Evolutionary conservation across 768 basidiomycete species (phyloP).

Genomic region (Podaxis rugospora): DNA sequence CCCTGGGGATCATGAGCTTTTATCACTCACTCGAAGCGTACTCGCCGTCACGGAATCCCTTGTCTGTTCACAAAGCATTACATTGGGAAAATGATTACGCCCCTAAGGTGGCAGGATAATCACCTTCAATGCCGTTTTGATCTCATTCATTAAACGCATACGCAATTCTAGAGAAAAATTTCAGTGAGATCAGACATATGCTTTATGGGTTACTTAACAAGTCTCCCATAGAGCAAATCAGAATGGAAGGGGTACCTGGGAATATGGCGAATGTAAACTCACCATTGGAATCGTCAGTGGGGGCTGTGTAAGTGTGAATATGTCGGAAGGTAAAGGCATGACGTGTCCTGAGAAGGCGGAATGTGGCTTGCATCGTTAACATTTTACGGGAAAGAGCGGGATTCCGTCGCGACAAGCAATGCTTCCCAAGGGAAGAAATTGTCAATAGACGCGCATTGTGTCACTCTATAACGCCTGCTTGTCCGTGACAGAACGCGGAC

Average conservation of each 20-base stretch:
- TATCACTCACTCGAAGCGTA: not conserved
- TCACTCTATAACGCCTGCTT: too few relatives aligned
- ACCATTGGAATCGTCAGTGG: not conserved
- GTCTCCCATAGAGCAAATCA: not conserved
- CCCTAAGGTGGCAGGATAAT: not conserved
- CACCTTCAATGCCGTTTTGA: constrained; percentile 72
- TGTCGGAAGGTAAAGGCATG: not conserved
- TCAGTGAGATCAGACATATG: not conserved
- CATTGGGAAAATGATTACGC: not conserved
- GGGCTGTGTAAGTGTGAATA: not conserved
- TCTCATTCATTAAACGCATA: constrained; percentile 41
- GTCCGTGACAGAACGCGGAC: too few relatives aligned
- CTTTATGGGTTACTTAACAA: too few relatives aligned
- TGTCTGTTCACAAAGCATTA: not conserved
- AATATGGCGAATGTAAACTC: not conserved
- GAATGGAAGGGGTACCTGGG: not conserved
- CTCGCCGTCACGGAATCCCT: constrained; percentile 1
- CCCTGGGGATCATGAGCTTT: not conserved
- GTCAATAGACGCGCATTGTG: not conserved
- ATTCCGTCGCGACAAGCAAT: not conserved
- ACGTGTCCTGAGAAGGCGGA: not conserved
- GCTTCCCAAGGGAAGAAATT: not conserved
- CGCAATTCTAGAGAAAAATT: constrained; percentile 44
- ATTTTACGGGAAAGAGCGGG: not conserved
- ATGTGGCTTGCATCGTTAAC: not conserved